These are phyloP conservation scores for Salix arbutifolia DNA, from an alignment of 345 rosid genomes.

Conservation along the genomic window DNA sequence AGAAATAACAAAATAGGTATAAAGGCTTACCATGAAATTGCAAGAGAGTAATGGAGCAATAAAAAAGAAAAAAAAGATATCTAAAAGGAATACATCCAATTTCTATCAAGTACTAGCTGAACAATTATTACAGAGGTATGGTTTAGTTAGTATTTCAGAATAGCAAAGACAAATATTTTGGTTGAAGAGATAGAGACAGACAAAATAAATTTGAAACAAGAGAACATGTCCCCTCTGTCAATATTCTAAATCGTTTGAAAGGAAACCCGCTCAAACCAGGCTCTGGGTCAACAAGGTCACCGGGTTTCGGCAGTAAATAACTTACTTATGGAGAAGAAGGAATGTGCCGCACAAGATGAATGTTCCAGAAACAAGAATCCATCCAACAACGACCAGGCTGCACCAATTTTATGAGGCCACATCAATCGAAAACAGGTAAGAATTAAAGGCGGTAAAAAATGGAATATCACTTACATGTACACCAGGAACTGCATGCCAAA, in stretches of 20 bases:
- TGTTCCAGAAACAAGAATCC: constrained; percentile 87
- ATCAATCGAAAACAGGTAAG: neutral
- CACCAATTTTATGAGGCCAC: constrained; percentile 17
- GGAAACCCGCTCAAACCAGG: no score
- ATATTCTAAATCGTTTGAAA: no score
- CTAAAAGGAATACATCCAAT: neutral
- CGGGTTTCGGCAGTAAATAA: neutral
- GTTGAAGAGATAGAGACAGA: no score
- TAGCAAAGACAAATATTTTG: no score
- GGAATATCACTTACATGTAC: constrained; percentile 58
- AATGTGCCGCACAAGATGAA: constrained; percentile 83
- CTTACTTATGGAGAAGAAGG: constrained; percentile 89
- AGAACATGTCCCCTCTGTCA: no score
- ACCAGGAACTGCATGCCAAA: constrained; percentile 74
- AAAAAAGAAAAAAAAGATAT: neutral
- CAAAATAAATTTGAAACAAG: no score
- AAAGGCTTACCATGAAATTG: neutral
- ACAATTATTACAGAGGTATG: no score
- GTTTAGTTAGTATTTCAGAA: no score
- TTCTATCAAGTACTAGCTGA: neutral
- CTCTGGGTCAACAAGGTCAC: no score
- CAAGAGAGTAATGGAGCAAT: neutral
- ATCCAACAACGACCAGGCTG: constrained; percentile 82
- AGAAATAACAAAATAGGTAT: neutral
- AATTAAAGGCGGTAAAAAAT: neutral